Evolutionary conservation across 2,329 filamentous ascomycete genomes (phyloP), one percentile per base, ranked within the genome.

Genomic region (Zalaria obscura): DNA sequence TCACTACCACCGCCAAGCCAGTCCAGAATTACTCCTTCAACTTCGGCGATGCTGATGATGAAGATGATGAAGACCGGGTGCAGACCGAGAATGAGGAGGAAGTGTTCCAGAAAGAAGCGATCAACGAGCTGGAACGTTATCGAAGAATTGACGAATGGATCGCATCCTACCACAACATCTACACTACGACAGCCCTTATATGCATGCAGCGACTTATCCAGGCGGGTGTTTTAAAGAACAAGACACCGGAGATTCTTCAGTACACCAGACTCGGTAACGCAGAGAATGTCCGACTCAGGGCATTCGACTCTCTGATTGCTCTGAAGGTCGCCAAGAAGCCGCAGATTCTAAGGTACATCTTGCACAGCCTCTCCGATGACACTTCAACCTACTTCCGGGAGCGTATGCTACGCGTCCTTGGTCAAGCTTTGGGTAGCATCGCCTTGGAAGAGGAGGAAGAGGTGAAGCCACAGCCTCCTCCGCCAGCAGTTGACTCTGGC

Each of bases 111-210:
- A 64, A 65, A 43, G 70, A 72, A 40, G 73, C 73, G 3, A 62
- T 80, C 26, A 69, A 71, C 26, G 75, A 78, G 52, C 73, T 80
- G 31, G 73, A 78, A 47, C 68, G 76, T 28, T 75, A 78, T 47
- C 65, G 76, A 41, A 67, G 76, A 31, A 73, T 80, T 54, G 76
- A 80, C 49, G 76, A 80, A 55, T 80, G 75, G 75, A 75, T 76
- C 2, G 70, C 73, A 33, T 79, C 76, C 0, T 78, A 71, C 52
- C 75, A 78, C 42, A 80, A 80, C 48, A 59, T 78, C 25, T 77
- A 78, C 54, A 74, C 76, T 1, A 66, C 67, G 8, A 75, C 76
- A 8, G 75, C 75, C 18, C 61, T 80, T 11, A 65, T 72, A n/a
- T 78, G 75, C 55, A 66, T 75, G 45, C 62, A 68, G 46, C 66